Evolutionary conservation across 306 rosid genomes (phyloP), one percentile per base, ranked within the genome.

Genomic region (Cicer bijugum): DNA sequence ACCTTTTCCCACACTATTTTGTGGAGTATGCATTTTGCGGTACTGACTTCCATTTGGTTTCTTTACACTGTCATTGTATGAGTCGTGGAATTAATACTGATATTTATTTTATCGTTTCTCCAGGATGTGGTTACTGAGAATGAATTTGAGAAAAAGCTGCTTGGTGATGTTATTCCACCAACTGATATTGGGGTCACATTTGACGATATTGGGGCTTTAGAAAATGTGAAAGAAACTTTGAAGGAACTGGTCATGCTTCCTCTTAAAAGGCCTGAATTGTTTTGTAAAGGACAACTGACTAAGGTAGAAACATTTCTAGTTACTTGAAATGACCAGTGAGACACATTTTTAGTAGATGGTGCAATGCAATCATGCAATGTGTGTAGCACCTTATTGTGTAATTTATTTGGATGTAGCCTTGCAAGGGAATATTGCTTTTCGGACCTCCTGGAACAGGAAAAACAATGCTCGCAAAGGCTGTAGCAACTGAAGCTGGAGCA

Each of bases 391-490:
- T 69, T 39, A 84, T 39, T 61, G 71, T 52, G 53, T 33, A 9
- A 55, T 61, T 83, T 44, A 38, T 78, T 60, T 56, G 68, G 51
- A 43, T 75, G 57, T 80, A 93, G 98, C 97, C 98, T 55, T 91
- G 97, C 90, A 93, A 93, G 85, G 98, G 98, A 76, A 93, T 93
- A 78, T 83, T 93, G 83, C 90, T 93, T 59, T 93, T 93, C 81
- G 98, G 98, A 0, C 98, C 98, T 16, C 98, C 98, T 23, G 98
- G 98, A 52, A 93, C 98, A 10, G 98, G 98, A 61, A 93, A 93
- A 79, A 93, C 98, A 19, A 93, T 93, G 98, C 98, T 93, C 17
- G 98, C 98, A 60, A 93, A 93, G 85, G 98, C 98, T 76, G 98
- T 93, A 71, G 98, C 98, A 67, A 93, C 98, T 17, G 98, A 93